These are phyloP conservation scores for Monascus ruber DNA, from an alignment of 2,329 filamentous ascomycete genomes.

Conservation along the genomic window DNA sequence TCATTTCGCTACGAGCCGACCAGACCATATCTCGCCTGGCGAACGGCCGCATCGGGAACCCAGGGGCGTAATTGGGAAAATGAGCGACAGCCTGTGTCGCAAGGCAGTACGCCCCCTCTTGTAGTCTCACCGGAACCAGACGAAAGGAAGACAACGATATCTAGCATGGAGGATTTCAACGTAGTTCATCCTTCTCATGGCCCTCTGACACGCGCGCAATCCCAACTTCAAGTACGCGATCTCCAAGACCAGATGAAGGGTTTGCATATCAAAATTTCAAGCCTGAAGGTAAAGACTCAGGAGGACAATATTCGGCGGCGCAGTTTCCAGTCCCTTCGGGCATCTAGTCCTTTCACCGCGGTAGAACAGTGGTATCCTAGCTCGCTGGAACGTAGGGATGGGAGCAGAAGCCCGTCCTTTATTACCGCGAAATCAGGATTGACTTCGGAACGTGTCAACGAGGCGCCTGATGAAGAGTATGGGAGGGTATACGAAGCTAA, in stretches of 20 bases:
- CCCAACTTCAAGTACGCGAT: constrained; percentile 60
- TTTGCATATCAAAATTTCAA: constrained; percentile 74
- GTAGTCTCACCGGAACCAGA: constrained; percentile 16
- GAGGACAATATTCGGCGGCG: constrained; percentile 68
- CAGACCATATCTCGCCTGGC: constrained; percentile 17
- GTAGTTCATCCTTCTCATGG: constrained; percentile 26
- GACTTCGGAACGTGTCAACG: constrained; percentile 17
- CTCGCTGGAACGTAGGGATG: constrained; percentile 24
- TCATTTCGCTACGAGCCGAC: constrained; percentile 23
- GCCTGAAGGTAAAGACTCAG: constrained; percentile 62
- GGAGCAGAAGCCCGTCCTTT: constrained; percentile 13
- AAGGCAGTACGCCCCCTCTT: constrained; percentile 5
- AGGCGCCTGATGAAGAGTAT: constrained; percentile 8
- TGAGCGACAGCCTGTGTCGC: constrained; percentile 1
- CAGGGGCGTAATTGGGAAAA: constrained; percentile 8
- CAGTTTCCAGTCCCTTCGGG: constrained; percentile 64
- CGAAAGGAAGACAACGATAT: constrained; percentile 10
- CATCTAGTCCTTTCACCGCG: constrained; percentile 68
- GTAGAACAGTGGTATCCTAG: constrained; percentile 49
- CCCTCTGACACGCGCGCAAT: constrained; percentile 53
- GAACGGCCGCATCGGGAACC: constrained; percentile 14
- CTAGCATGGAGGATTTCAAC: constrained; percentile 22
- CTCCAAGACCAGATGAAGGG: constrained; percentile 78
- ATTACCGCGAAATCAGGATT: constrained; percentile 27
- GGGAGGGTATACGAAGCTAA: constrained; percentile 2